Conservation (phyloP, 495 filamentous ascomycete species). For the Aspergillus haitiensis region DNA sequence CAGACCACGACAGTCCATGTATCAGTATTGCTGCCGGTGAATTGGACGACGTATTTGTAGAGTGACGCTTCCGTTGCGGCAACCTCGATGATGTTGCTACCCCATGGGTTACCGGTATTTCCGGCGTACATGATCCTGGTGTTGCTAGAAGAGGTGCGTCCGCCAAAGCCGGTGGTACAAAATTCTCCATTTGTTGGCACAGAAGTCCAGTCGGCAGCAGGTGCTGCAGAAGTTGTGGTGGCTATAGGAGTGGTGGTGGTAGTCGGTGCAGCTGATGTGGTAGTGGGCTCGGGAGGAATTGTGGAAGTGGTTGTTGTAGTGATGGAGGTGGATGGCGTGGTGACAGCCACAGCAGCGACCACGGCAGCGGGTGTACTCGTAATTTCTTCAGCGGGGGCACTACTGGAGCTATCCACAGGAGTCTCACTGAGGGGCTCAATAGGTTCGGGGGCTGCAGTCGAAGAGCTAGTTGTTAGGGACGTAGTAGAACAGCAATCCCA, state of each 20-base stretch:
- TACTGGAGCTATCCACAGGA: neutral
- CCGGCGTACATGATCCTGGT: conserved; percentile 40
- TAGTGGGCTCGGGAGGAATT: conserved; percentile 15
- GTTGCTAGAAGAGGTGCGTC: conserved; percentile 20
- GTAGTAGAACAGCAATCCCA: conserved; percentile 17
- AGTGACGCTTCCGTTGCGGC: conserved; percentile 30
- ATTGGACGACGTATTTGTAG: conserved; percentile 51
- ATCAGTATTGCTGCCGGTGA: conserved; percentile 37
- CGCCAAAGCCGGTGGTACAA: conserved; percentile 26
- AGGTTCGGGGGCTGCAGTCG: neutral
- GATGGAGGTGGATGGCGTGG: conserved; percentile 6
- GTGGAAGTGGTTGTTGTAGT: conserved; percentile 9
- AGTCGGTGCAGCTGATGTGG: conserved; percentile 10
- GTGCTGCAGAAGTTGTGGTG: neutral
- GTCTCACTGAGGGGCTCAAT: neutral
- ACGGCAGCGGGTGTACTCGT: conserved; percentile 17
- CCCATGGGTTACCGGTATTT: conserved; percentile 54
- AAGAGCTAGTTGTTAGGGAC: no score
- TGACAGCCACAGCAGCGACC: conserved; percentile 7
- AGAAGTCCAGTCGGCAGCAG: conserved; percentile 31
- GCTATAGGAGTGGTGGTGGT: conserved; percentile 1
- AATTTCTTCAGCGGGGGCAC: neutral
- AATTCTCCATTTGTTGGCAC: conserved; percentile 27
- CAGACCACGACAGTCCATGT: conserved; percentile 50
- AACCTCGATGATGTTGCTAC: conserved; percentile 54